Conservation (phyloP, 257 asterid species). For the Hygrophila difformis region DNA sequence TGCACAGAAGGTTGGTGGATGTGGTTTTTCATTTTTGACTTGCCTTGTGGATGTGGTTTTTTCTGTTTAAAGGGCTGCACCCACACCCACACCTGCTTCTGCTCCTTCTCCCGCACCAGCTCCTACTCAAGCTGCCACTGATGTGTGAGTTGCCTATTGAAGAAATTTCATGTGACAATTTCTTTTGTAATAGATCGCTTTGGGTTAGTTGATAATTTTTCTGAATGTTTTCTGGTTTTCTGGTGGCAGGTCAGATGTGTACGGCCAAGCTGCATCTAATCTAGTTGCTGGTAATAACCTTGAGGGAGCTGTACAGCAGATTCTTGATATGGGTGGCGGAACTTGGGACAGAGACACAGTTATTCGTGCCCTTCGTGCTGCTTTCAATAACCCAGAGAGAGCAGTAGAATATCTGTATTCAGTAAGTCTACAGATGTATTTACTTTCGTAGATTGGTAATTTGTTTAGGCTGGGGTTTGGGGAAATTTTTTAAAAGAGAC, state of each 20-base stretch:
- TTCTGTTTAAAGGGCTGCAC: constrained; percentile 22
- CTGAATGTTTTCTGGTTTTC: constrained; percentile 1
- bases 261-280: constrained; percentile 62
- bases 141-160: constrained; percentile 28
- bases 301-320: constrained; percentile 66
- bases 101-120: too few relatives aligned
- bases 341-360: constrained; percentile 80
- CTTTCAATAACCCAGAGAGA: constrained; percentile 82
- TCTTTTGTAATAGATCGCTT: neutral
- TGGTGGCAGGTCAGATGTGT: constrained; percentile 44
- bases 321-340: constrained; percentile 91
- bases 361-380: constrained; percentile 80
- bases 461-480: neutral
- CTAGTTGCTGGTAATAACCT: constrained; percentile 68
- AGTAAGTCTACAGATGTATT: constrained; percentile 25
- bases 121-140: constrained; percentile 12
- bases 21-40: neutral
- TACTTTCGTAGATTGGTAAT: neutral
- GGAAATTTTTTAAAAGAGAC: neutral
- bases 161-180: neutral
- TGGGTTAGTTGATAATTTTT: neutral
- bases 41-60: constrained; percentile 5
- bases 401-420: constrained; percentile 85
- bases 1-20: neutral
- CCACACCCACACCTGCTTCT: constrained; percentile 23